Evolutionary conservation across 768 basidiomycete genomes (phyloP).

Genomic region (Porphyrellus cyaneotinctus): DNA sequence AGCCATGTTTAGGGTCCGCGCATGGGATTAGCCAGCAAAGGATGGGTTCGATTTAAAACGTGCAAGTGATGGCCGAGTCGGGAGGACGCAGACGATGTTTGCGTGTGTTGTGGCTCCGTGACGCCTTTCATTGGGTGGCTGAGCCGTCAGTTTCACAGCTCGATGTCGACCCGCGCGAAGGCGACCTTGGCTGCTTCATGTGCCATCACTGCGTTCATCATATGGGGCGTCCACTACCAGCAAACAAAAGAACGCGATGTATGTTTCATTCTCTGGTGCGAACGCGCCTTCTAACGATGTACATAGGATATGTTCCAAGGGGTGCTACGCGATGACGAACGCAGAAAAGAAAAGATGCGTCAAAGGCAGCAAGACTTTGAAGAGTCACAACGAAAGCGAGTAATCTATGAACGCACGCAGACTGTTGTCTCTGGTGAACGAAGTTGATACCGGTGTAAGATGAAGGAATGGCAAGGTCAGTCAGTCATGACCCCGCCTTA

Average conservation of each 20-base stretch:
- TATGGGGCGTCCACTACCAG: constrained; percentile 88
- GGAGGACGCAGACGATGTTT: constrained; percentile 32
- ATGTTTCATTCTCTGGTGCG: not conserved
- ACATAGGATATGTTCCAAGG: constrained; percentile 85
- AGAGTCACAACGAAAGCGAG: constrained; percentile 59
- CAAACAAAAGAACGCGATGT: constrained; percentile 84
- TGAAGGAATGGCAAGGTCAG: constrained; percentile 2
- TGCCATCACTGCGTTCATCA: constrained; percentile 57
- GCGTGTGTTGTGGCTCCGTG: constrained; percentile 31
- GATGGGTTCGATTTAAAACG: not conserved
- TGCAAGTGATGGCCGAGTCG: constrained; percentile 11
- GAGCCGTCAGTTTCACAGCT: constrained; percentile 1
- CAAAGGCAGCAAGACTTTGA: constrained; percentile 60
- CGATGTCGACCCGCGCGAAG: constrained; percentile 69
- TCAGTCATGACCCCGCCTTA: not conserved
- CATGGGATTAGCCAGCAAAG: constrained; percentile 19
- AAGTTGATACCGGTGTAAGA: constrained; percentile 1
- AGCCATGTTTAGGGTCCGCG: constrained; percentile 33
- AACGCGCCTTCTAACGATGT: constrained; percentile 9
- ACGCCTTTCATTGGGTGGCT: constrained; percentile 15
- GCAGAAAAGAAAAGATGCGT: constrained; percentile 65
- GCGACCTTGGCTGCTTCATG: constrained; percentile 68
- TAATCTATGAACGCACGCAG: constrained; percentile 59
- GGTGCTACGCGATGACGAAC: constrained; percentile 84
- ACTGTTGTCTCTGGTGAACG: constrained; percentile 20